A percentile compares a stretch with the other conserved stretches of the same genome.
phyloP scores from a whole-genome alignment of 768 basidiomycete genomes.

The Lentinula raphanica region DNA sequence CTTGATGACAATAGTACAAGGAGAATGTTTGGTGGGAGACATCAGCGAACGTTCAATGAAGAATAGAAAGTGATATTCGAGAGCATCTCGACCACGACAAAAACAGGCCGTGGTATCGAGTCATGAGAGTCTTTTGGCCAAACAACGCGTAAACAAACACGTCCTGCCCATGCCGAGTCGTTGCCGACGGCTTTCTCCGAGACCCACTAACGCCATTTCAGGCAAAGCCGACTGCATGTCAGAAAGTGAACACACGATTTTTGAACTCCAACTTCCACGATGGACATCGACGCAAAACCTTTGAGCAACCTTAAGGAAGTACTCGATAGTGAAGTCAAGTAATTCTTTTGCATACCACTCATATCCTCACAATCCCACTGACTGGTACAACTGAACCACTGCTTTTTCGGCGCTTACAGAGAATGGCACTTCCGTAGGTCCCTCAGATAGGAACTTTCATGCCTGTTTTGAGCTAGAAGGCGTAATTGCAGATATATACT shows the following conservation, averaged over 20 bases:
- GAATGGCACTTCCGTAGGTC: constrained; percentile 78
- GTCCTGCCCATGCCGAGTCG: too few species aligned
- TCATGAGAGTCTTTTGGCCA: background rate
- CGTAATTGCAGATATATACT: constrained; percentile 66
- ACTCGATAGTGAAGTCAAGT: constrained; percentile 3
- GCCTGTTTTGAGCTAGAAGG: background rate
- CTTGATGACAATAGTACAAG: constrained; percentile 75
- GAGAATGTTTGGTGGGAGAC: background rate
- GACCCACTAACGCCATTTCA: too few species aligned
- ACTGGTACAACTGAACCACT: background rate
- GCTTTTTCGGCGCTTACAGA: constrained; percentile 29
- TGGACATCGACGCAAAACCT: constrained; percentile 2
- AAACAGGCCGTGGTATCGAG: background rate
- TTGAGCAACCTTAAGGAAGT: constrained; percentile 4
- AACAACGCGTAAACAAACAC: background rate
- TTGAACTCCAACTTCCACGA: background rate
- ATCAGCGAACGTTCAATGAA: background rate
- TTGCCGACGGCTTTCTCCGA: too few species aligned
- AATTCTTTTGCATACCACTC: too few species aligned
- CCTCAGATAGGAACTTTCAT: background rate
- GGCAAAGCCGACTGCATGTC: too few species aligned
- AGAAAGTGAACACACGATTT: too few species aligned
- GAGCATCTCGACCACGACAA: background rate
- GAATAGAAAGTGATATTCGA: too few species aligned
- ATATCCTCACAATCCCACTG: too few species aligned